Conservation (phyloP, 257 asterid species). For the Solanum megistacrolobum region DNA sequence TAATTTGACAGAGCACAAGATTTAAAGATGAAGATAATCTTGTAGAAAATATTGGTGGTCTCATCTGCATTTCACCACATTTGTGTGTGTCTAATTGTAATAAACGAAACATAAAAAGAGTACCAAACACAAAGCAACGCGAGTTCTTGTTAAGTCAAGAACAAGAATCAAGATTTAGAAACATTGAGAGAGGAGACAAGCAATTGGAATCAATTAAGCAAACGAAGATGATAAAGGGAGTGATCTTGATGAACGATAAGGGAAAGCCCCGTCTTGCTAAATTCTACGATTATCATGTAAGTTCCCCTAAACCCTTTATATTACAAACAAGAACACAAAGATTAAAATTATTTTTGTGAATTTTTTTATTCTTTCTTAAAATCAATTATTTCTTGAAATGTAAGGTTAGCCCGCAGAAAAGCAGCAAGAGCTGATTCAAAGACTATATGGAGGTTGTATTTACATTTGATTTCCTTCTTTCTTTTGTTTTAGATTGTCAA, state of each 20-base stretch:
- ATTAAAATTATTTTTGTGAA: not conserved
- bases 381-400: not conserved
- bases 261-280: slow-evolving; percentile 95
- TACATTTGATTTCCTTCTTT: not conserved
- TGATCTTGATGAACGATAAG: slow-evolving; percentile 78
- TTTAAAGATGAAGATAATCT: too few relatives aligned
- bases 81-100: not conserved
- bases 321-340: not conserved
- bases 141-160: not conserved
- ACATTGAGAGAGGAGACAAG: not conserved
- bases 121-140: not conserved
- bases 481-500: not conserved
- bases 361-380: not conserved
- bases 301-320: not conserved
- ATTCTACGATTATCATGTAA: slow-evolving; percentile 73
- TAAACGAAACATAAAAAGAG: not conserved
- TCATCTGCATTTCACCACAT: not conserved
- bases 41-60: not conserved
- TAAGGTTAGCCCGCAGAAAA: slow-evolving; percentile 71
- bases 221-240: slow-evolving; percentile 69
- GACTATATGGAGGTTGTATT: slow-evolving; percentile 55
- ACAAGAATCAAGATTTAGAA: not conserved
- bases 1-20: not conserved
- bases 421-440: slow-evolving; percentile 83
- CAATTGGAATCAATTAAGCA: not conserved